These are phyloP conservation scores for Dryadomyces sulphureus DNA, from an alignment of 2,329 filamentous ascomycete genomes.

Conservation along the genomic window DNA sequence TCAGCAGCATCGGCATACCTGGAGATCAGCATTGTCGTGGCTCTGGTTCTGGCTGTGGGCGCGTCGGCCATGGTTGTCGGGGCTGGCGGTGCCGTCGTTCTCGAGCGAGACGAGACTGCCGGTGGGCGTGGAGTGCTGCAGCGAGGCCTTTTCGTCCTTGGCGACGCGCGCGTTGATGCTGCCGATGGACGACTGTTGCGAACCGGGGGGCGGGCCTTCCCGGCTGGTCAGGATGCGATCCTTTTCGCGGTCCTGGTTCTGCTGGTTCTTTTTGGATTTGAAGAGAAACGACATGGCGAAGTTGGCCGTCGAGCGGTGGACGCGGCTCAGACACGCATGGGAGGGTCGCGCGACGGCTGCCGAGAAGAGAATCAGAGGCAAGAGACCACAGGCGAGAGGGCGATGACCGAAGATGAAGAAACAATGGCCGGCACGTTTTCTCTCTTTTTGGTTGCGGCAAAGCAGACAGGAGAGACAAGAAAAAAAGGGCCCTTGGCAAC, in stretches of 20 bases:
- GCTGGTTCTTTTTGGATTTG: constrained; percentile 66
- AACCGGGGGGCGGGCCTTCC: constrained; percentile 31
- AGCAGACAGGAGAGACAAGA: neutral
- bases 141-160: constrained; percentile 39
- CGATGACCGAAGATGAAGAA: neutral
- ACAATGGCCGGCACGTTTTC: no score
- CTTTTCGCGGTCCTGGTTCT: constrained; percentile 48
- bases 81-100: constrained; percentile 38
- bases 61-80: constrained; percentile 44
- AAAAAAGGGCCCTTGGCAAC: neutral
- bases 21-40: constrained; percentile 6
- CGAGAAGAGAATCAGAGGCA: no score
- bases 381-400: neutral
- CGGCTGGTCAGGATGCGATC: constrained; percentile 43
- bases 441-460: no score
- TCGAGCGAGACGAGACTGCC: constrained; percentile 63
- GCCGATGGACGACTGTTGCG: constrained; percentile 31
- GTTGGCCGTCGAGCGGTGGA: constrained; percentile 5
- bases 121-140: constrained; percentile 53
- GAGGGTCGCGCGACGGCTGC: neutral
- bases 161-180: constrained; percentile 30
- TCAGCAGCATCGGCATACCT: constrained; percentile 3
- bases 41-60: constrained; percentile 31
- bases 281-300: constrained; percentile 64
- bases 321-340: neutral